Evolutionary conservation across 305 asterid species (phyloP).

Genomic region (Lippia alba): DNA sequence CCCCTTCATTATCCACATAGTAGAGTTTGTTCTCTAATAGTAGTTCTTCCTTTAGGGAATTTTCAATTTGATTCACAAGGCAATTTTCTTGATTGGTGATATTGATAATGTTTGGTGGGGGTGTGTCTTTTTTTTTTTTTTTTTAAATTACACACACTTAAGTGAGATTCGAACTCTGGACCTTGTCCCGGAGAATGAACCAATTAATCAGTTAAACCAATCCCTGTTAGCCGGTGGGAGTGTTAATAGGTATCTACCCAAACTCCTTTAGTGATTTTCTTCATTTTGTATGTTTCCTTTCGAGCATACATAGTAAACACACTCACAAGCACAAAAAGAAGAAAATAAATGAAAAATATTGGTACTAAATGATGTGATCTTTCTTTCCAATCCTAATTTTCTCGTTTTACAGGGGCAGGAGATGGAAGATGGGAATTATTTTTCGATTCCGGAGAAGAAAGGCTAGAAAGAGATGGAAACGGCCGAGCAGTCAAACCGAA

Average conservation of each 20-base stretch:
- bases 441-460: not conserved
- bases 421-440: slow-evolving; percentile 20
- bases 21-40: not conserved
- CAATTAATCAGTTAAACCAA: no score
- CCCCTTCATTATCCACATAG: slow-evolving; percentile 4
- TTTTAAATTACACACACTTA: no score
- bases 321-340: not conserved
- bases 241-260: slow-evolving; percentile 14
- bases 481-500: not conserved
- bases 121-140: no score
- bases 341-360: not conserved
- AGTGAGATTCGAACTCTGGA: no score
- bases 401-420: slow-evolving; percentile 25
- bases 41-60: not conserved
- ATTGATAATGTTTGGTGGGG: not conserved
- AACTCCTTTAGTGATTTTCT: not conserved
- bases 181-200: no score
- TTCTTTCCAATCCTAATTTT: not conserved
- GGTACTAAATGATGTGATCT: slow-evolving; percentile 8
- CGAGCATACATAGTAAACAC: no score
- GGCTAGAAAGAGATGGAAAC: not conserved
- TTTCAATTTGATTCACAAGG: slow-evolving; percentile 4
- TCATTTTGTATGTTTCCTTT: not conserved
- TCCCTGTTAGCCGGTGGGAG: no score
- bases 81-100: slow-evolving; percentile 13